Percentiles rank a stretch among this genome's conserved stretches.
Conservation (phyloP, 208 protist genomes). For the Lotmaria passim region DNA sequence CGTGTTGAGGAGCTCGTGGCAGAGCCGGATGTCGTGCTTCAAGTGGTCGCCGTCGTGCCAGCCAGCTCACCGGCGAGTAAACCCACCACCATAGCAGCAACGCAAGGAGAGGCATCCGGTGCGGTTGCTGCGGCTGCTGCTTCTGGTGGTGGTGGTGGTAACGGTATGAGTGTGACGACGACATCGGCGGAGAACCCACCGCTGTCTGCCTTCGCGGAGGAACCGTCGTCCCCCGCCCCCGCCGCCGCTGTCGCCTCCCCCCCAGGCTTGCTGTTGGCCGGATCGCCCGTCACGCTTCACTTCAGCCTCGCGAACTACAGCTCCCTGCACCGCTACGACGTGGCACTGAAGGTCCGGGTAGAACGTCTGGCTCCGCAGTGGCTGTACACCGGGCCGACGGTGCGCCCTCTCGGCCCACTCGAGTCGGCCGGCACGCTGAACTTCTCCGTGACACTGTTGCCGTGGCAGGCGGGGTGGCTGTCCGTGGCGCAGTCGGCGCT, state of each 20-base stretch:
- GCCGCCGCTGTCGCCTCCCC: background rate
- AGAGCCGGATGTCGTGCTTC: slow-evolving; percentile 43
- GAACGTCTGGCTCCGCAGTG: slow-evolving; percentile 62
- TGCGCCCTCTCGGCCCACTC: slow-evolving; percentile 44
- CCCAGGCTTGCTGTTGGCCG: slow-evolving; percentile 13
- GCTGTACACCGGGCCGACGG: slow-evolving; percentile 70
- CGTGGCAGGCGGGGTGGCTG: slow-evolving; percentile 68
- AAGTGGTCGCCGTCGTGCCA: background rate
- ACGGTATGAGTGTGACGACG: no score
- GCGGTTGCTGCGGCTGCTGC: background rate
- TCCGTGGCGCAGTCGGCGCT: slow-evolving; percentile 41
- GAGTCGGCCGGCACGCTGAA: slow-evolving; percentile 26
- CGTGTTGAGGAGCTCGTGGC: slow-evolving; percentile 32
- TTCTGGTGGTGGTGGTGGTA: no score
- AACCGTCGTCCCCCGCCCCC: no score
- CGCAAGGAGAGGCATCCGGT: background rate
- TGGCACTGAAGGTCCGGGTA: slow-evolving; percentile 68
- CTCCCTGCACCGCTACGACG: slow-evolving; percentile 34
- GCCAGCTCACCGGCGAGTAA: background rate
- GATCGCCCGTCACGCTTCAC: slow-evolving; percentile 40
- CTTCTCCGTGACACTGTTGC: slow-evolving; percentile 62
- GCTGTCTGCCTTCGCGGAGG: no score
- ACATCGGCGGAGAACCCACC: no score
- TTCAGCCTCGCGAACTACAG: slow-evolving; percentile 46
- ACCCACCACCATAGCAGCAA: background rate